Percentiles rank a stretch among this genome's conserved stretches.
Conservation (phyloP, 2,329 filamentous ascomycete species). For the Domatiomyces globalis region DNA sequence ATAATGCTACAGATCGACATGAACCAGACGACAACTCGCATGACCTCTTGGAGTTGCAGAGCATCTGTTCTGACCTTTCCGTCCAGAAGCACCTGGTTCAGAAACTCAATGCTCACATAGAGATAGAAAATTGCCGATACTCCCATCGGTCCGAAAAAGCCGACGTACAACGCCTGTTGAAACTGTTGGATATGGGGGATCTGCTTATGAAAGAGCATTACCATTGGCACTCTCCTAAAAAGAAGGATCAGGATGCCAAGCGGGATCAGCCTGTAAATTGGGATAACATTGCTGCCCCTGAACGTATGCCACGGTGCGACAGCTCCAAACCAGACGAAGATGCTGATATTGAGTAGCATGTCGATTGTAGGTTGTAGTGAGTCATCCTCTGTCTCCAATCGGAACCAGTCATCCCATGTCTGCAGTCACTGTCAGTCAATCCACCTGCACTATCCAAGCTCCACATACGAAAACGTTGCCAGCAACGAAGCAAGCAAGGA, state of each 20-base stretch:
- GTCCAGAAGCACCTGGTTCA: slow-evolving; percentile 44
- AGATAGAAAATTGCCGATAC: slow-evolving; percentile 85
- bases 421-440: slow-evolving; percentile 19
- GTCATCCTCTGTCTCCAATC: slow-evolving; percentile 74
- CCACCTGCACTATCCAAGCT: slow-evolving; percentile 26
- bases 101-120: slow-evolving; percentile 64
- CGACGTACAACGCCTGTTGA: slow-evolving; percentile 68
- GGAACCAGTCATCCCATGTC: slow-evolving; percentile 65
- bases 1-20: slow-evolving; percentile 69
- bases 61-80: slow-evolving; percentile 53
- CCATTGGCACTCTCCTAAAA: slow-evolving; percentile 61
- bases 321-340: slow-evolving; percentile 87
- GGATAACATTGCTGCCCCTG: slow-evolving; percentile 50
- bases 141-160: slow-evolving; percentile 86
- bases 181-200: slow-evolving; percentile 66
- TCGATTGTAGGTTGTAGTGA: slow-evolving; percentile 89
- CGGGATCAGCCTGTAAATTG: slow-evolving; percentile 56
- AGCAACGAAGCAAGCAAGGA: slow-evolving; percentile 82
- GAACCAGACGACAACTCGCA: slow-evolving; percentile 72
- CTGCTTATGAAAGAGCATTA: slow-evolving; percentile 57
- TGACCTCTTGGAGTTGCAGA: slow-evolving; percentile 47
- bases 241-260: slow-evolving; percentile 65
- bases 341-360: slow-evolving; percentile 76
- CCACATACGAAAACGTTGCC: slow-evolving; percentile 87
- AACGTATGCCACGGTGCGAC: slow-evolving; percentile 70